Evolutionary conservation across 2,329 filamentous ascomycete genomes (phyloP), one percentile per base, ranked within the genome.

Genomic region (Calonectria fujianensis): DNA sequence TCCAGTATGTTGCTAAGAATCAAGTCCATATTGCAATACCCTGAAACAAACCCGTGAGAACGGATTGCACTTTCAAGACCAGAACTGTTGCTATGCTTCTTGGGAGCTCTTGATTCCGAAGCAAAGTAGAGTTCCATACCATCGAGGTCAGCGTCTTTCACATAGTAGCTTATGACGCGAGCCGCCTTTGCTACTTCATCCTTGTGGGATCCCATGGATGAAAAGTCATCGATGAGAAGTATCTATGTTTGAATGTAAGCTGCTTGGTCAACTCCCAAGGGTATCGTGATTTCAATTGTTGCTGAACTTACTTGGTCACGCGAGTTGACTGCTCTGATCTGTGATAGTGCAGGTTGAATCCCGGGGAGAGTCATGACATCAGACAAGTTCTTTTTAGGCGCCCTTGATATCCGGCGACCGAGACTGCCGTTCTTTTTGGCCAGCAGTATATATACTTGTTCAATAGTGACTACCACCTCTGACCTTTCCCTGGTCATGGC

Each of bases 191-290:
- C 9, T 4, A 70, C 63, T 13, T 64, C 4, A 2, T 27, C 11
- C 20, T 57, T 64, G 32, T 69, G 24, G 1, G 1, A 0, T 16
- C 27, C 0, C 74, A 75, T 75, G 0, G 74, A 75, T 4, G 1
- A 2, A 24, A 35, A 70, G 29, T 75, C 68, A 20, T 73, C 74
- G 8, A 75, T 59, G 16, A 75, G 48, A 16, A 75, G 20, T 7
- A 73, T n/a, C 70, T 75, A 13, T 14, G 32, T 39, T 39, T 4
- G 0, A 18, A 39, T 2, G 37, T 39, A 4, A 39, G 37, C 14
- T 18, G 37, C 2, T 16, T 39, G 3, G 4, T 39, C 13, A 18
- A 39, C 4, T 16, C 37, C 6, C 1, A 39, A 16, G 37, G 37
- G 2, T 7, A 39, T 39, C 14, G 11, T 14, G 37, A 18, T 39